These are phyloP conservation scores for Yamadazyma sp. DNA, from an alignment of 805 yeast genomes.

Conservation along the genomic window DNA sequence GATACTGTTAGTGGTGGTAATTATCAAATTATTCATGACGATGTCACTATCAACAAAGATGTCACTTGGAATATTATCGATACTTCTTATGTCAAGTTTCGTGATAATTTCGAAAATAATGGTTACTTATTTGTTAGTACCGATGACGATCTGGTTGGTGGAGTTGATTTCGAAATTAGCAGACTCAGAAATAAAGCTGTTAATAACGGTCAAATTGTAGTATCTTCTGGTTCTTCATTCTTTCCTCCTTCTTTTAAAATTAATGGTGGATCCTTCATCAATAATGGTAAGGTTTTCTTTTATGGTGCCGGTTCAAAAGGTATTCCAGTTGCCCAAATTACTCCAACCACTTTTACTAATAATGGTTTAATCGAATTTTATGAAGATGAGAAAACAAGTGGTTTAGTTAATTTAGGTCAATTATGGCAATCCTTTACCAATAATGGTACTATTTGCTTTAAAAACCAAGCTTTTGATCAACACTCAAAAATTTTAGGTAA, in stretches of 20 bases:
- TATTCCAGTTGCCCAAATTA: slow-evolving; percentile 11
- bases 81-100: slow-evolving; percentile 16
- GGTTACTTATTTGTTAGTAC: slow-evolving; percentile 22
- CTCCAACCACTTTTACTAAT: slow-evolving; percentile 13
- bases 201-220: slow-evolving; percentile 21
- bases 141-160: slow-evolving; percentile 8
- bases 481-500: slow-evolving; percentile 16
- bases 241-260: slow-evolving; percentile 18
- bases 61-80: slow-evolving; percentile 23
- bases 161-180: slow-evolving; percentile 13
- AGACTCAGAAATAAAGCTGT: slow-evolving; percentile 9
- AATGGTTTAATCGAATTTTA: slow-evolving; percentile 19
- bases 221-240: slow-evolving; percentile 18
- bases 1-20: slow-evolving; percentile 7
- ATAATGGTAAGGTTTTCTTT: slow-evolving; percentile 22
- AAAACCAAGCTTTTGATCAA: slow-evolving; percentile 18
- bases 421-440: slow-evolving; percentile 14
- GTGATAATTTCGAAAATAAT: slow-evolving; percentile 18
- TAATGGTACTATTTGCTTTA: slow-evolving; percentile 21
- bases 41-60: slow-evolving; percentile 16
- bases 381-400: slow-evolving; percentile 18
- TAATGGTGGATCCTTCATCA: slow-evolving; percentile 16
- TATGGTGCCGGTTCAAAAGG: slow-evolving; percentile 18
- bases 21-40: slow-evolving; percentile 5
- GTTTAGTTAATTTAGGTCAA: slow-evolving; percentile 13